phyloP scores from a whole-genome alignment of 306 rosid genomes.

The Castanea crenata region DNA sequence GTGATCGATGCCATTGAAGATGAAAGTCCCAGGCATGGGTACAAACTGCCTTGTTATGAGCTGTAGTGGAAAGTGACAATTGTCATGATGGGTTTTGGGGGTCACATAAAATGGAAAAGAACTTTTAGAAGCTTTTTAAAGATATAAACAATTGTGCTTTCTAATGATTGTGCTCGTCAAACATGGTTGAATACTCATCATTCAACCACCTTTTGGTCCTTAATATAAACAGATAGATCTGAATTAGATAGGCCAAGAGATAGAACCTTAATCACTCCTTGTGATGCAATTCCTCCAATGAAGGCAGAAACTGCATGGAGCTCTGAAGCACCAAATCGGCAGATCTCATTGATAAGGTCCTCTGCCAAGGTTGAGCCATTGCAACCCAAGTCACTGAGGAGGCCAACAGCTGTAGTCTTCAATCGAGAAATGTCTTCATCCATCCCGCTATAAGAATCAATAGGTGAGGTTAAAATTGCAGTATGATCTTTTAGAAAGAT shows the following conservation, averaged over 20 bases:
- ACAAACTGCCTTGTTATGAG: conserved; percentile 93
- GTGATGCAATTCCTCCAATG: conserved; percentile 93
- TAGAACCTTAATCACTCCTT: conserved; percentile 91
- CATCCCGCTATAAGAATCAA: conserved; percentile 55
- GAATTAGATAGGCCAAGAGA: conserved; percentile 8
- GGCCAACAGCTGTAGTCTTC: conserved; percentile 78
- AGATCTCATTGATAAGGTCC: conserved; percentile 96
- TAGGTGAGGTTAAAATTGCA: too few species aligned
- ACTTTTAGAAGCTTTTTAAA: background rate
- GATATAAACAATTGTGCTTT: background rate
- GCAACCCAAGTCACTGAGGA: conserved; percentile 89
- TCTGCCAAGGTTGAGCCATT: conserved; percentile 74
- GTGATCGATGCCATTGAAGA: conserved; percentile 95
- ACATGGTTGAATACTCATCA: background rate
- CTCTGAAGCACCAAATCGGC: conserved; percentile 96
- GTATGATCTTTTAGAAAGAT: background rate
- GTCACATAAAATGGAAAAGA: background rate
- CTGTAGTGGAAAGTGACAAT: conserved; percentile 35
- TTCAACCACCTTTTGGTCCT: background rate
- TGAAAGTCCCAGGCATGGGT: conserved; percentile 81
- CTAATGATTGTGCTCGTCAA: background rate
- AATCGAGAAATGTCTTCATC: conserved; percentile 92
- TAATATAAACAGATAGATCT: background rate
- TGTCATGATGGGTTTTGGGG: background rate
- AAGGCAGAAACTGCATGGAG: conserved; percentile 94